phyloP scores from a whole-genome alignment of 139 green algal species.

The Nannochloris sp. region DNA sequence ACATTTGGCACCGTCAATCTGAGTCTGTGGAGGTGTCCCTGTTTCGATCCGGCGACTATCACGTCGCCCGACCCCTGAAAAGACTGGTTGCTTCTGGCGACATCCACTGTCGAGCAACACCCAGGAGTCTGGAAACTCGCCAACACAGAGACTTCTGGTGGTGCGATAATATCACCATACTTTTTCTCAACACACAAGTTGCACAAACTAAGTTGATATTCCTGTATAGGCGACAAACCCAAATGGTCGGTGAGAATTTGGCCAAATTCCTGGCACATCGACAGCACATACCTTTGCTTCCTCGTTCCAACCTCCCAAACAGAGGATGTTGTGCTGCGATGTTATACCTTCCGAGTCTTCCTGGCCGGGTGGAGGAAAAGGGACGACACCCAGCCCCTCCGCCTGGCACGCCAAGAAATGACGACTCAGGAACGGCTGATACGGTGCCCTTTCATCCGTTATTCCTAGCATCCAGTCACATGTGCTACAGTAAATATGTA shows the following conservation, averaged over 20 bases:
- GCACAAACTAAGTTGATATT: constrained; percentile 4
- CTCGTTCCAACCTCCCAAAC: constrained; percentile 10
- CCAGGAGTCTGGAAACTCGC: neutral
- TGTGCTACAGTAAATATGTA: too few species aligned
- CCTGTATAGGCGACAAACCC: constrained; percentile 4
- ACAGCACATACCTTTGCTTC: constrained; percentile 8
- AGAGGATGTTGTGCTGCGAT: neutral
- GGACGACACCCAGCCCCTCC: neutral
- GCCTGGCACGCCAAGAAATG: constrained; percentile 10
- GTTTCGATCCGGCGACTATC: neutral
- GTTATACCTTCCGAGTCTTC: neutral
- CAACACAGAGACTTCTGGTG: neutral
- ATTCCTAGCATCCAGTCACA: too few species aligned
- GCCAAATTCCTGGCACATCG: neutral
- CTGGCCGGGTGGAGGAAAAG: constrained; percentile 7
- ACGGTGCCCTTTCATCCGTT: too few species aligned
- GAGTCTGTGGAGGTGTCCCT: neutral
- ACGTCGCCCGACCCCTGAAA: neutral
- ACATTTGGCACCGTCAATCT: neutral
- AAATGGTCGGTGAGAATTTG: neutral
- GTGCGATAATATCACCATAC: neutral
- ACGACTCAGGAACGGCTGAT: constrained; percentile 2
- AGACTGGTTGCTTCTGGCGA: neutral
- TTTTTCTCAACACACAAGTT: constrained; percentile 1
- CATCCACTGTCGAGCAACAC: neutral